A percentile compares a stretch with the other conserved stretches of the same genome.
These are phyloP conservation scores for Globisporangium nagaii DNA, from an alignment of 352 stramenopile species.

Conservation along the genomic window DNA sequence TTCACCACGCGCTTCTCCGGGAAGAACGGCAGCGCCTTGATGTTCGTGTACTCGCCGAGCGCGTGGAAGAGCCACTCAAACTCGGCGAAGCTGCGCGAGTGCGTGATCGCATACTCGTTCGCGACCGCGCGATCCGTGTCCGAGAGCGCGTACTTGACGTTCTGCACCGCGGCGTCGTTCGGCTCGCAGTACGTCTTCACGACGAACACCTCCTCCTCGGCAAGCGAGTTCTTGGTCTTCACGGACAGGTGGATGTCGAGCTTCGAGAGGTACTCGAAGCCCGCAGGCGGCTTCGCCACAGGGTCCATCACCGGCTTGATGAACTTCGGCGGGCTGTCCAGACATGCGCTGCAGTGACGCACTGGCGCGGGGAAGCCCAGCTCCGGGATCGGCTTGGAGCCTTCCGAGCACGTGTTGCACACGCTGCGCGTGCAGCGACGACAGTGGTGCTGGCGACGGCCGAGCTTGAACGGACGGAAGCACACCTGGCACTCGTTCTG, in stretches of 20 bases:
- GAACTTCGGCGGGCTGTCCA: slow-evolving; percentile 74
- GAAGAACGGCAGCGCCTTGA: slow-evolving; percentile 77
- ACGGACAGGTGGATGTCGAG: slow-evolving; percentile 73
- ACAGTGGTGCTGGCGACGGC: slow-evolving; percentile 78
- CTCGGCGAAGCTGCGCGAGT: slow-evolving; percentile 65
- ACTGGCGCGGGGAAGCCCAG: slow-evolving; percentile 71
- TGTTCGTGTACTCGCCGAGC: slow-evolving; percentile 71
- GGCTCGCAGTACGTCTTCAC: slow-evolving; percentile 82
- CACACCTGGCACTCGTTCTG: slow-evolving; percentile 88
- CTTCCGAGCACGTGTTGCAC: slow-evolving; percentile 80
- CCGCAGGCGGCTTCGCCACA: slow-evolving; percentile 65
- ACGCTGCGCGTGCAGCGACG: slow-evolving; percentile 81
- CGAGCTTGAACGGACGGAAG: slow-evolving; percentile 83
- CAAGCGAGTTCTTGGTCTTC: slow-evolving; percentile 29
- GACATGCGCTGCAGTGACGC: slow-evolving; percentile 78
- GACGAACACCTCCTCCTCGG: slow-evolving; percentile 59
- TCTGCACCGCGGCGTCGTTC: slow-evolving; percentile 49
- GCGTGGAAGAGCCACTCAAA: slow-evolving; percentile 81
- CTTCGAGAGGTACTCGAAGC: slow-evolving; percentile 83
- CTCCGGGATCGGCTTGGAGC: slow-evolving; percentile 79
- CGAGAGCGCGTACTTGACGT: slow-evolving; percentile 40
- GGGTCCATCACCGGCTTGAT: slow-evolving; percentile 75
- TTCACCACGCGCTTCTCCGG: slow-evolving; percentile 59
- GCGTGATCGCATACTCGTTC: slow-evolving; percentile 76
- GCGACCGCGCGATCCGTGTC: slow-evolving; percentile 61